Evolutionary conservation across 805 yeast species (phyloP).

Genomic region (Yamadazyma nakazawae): DNA sequence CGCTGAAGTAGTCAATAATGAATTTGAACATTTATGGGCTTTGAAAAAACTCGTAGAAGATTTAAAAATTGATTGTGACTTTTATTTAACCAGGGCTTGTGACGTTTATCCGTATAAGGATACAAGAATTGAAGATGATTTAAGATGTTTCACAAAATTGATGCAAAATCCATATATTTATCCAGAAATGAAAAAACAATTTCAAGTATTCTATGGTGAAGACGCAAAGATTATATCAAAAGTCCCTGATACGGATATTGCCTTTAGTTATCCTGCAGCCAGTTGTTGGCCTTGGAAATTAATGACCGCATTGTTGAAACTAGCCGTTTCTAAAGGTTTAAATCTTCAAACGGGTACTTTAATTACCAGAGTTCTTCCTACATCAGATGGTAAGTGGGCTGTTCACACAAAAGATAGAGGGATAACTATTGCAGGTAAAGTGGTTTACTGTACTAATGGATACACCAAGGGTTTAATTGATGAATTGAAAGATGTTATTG

Average conservation of each 20-base stretch:
- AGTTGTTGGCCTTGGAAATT: constrained; percentile 46
- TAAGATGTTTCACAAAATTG: constrained; percentile 15
- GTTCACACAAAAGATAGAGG: constrained; percentile 17
- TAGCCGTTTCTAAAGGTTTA: constrained; percentile 29
- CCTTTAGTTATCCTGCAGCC: constrained; percentile 39
- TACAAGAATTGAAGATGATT: constrained; percentile 6
- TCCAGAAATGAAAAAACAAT: constrained; percentile 23
- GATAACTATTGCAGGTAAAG: constrained; percentile 5
- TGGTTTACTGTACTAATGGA: constrained; percentile 11
- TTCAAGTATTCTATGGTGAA: constrained; percentile 31
- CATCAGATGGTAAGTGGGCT: constrained; percentile 25
- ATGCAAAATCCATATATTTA: constrained; percentile 23
- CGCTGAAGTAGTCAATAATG: constrained; percentile 37
- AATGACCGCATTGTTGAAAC: constrained; percentile 28
- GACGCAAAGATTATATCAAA: constrained; percentile 24
- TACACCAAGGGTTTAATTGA: constrained; percentile 18
- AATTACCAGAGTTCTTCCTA: constrained; percentile 24
- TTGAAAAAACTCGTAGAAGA: constrained; percentile 30
- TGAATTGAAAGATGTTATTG: constrained; percentile 24
- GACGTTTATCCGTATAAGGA: constrained; percentile 25
- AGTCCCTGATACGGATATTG: constrained; percentile 24
- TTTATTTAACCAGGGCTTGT: constrained; percentile 29
- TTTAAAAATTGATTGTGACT: constrained; percentile 36
- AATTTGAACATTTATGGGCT: constrained; percentile 29
- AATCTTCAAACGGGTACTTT: constrained; percentile 43